Conservation (phyloP, 192 early-diverging fungal genomes). For the Allomyces javanicus region DNA sequence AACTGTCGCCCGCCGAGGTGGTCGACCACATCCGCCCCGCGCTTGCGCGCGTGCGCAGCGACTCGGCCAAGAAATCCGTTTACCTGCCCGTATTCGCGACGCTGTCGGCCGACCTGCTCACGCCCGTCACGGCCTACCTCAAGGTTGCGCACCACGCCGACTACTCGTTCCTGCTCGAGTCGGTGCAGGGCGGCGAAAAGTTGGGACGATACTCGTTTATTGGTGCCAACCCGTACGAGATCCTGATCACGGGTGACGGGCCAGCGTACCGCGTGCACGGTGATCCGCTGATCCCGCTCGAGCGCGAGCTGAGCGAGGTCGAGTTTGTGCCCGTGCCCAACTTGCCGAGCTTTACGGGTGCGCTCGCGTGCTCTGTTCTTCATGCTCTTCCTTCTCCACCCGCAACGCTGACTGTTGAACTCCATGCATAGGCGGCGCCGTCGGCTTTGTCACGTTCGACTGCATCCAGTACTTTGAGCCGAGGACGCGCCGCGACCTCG, state of each 20-base stretch:
- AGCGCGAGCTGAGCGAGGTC: slow-evolving; percentile 61
- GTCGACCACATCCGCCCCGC: no score
- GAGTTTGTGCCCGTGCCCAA: slow-evolving; percentile 62
- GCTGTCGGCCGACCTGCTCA: slow-evolving; percentile 78
- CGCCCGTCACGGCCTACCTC: slow-evolving; percentile 90
- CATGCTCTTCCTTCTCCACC: background rate
- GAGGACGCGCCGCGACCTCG: slow-evolving; percentile 42
- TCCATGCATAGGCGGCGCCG: slow-evolving; percentile 56
- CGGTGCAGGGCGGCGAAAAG: slow-evolving; percentile 79
- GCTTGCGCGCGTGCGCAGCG: no score
- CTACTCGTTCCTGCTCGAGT: slow-evolving; percentile 92
- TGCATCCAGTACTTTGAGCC: slow-evolving; percentile 98
- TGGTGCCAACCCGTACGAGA: slow-evolving; percentile 75
- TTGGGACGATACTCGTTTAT: slow-evolving; percentile 93
- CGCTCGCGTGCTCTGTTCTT: background rate
- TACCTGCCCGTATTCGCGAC: slow-evolving; percentile 78
- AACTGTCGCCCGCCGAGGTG: no score
- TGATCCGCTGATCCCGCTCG: slow-evolving; percentile 70
- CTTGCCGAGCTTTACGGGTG: slow-evolving; percentile 66
- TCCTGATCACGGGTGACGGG: slow-evolving; percentile 51
- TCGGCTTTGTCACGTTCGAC: slow-evolving; percentile 95
- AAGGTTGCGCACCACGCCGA: slow-evolving; percentile 55
- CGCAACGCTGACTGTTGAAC: background rate
- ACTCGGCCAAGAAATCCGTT: slow-evolving; percentile 40
- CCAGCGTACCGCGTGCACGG: slow-evolving; percentile 36